These are phyloP conservation scores for Globisporangium sylvaticum DNA, from an alignment of 352 stramenopile species.

Conservation along the genomic window DNA sequence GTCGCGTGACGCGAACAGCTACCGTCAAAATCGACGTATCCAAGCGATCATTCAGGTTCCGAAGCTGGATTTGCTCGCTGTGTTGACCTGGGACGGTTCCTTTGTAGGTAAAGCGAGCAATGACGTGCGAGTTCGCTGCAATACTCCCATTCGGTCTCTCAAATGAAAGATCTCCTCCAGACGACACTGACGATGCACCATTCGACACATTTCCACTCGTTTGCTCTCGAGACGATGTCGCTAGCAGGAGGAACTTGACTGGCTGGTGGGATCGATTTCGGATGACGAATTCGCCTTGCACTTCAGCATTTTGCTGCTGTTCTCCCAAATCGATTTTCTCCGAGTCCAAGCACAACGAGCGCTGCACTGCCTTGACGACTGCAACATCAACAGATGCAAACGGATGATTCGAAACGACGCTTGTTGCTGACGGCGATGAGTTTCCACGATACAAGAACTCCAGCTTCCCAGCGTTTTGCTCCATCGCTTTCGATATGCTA, in stretches of 20 bases:
- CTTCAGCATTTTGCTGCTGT: constrained; percentile 61
- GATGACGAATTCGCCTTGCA: constrained; percentile 59
- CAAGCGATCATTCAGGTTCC: constrained; percentile 79
- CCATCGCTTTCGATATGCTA: constrained; percentile 42
- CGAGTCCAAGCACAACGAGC: constrained; percentile 61
- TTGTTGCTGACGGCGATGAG: constrained; percentile 11
- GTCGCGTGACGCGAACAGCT: constrained; percentile 59
- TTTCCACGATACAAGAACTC: constrained; percentile 36
- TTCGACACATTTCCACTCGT: constrained; percentile 15
- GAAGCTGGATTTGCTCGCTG: constrained; percentile 71
- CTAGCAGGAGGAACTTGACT: constrained; percentile 73
- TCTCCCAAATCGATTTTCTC: constrained; percentile 77
- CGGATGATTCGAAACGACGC: constrained; percentile 9
- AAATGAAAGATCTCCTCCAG: constrained; percentile 64
- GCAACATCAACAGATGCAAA: constrained; percentile 45
- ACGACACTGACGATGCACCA: constrained; percentile 16
- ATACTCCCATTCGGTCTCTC: constrained; percentile 72
- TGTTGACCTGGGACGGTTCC: constrained; percentile 64
- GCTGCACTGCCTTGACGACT: constrained; percentile 64
- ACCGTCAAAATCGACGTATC: constrained; percentile 71
- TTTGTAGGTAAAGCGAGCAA: constrained; percentile 69
- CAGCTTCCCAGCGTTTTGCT: constrained; percentile 54
- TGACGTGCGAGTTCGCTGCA: constrained; percentile 38
- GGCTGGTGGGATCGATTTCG: constrained; percentile 61
- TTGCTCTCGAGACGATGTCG: constrained; percentile 38